A percentile compares a stretch with the other conserved stretches of the same genome.
Conservation (phyloP, 225 moss, liverwort and hornwort genomes). For the Climacium dendroides region DNA sequence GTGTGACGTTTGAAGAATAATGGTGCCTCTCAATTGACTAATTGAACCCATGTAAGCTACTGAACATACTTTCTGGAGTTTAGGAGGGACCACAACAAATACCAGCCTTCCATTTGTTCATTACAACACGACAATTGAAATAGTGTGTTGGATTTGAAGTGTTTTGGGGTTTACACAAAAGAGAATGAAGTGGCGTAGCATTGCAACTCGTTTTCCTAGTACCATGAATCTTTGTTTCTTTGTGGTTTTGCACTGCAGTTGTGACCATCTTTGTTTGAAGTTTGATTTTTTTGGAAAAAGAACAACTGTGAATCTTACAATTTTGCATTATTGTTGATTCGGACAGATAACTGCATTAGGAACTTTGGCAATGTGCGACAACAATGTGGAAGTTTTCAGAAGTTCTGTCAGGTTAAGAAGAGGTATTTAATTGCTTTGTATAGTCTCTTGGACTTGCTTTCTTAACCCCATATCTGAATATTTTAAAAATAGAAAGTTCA, state of each 20-base stretch:
- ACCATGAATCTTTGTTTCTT: neutral
- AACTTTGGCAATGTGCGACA: constrained; percentile 73
- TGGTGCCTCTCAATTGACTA: neutral
- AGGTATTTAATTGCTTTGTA: neutral
- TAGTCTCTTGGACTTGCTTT: neutral
- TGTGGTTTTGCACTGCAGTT: neutral
- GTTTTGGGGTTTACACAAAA: neutral
- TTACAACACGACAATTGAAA: neutral
- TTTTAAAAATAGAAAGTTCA: too few species aligned
- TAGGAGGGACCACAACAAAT: too few species aligned
- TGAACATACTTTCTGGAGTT: neutral
- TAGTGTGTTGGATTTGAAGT: neutral
- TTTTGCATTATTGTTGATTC: neutral
- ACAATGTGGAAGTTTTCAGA: constrained; percentile 60
- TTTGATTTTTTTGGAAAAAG: neutral
- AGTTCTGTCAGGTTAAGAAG: constrained; percentile 58
- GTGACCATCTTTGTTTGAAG: neutral
- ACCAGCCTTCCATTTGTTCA: neutral
- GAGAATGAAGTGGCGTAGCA: neutral
- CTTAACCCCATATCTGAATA: neutral
- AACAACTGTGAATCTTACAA: neutral
- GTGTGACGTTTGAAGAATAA: neutral
- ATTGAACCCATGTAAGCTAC: neutral
- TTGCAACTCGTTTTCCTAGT: neutral
- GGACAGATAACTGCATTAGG: constrained; percentile 70